phyloP scores from a whole-genome alignment of 2,329 filamentous ascomycete species.

The Colletotrichum paranaense region DNA sequence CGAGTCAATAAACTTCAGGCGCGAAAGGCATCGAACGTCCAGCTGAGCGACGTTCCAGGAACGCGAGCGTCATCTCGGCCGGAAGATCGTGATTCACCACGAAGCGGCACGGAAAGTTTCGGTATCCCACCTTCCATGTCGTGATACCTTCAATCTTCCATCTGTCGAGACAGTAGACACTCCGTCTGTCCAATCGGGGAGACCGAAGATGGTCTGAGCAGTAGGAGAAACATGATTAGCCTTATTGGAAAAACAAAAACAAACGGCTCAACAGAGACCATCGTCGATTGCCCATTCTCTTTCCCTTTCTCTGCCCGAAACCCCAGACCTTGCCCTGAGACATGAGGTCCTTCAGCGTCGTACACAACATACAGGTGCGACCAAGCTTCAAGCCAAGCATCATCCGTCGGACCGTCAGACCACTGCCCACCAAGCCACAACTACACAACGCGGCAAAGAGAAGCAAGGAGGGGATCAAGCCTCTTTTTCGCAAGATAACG shows the following conservation, averaged over 20 bases:
- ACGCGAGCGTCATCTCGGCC: not conserved
- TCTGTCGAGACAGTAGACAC: not conserved
- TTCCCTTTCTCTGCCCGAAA: not conserved
- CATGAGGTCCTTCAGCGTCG: not conserved
- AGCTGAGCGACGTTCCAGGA: not conserved
- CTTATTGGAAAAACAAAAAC: not conserved
- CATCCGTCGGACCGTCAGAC: not conserved
- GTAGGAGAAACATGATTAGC: not conserved
- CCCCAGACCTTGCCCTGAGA: not conserved
- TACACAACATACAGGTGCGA: not conserved
- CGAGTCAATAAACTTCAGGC: slow-evolving; percentile 14
- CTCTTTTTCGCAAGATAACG: not conserved
- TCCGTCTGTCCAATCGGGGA: not conserved
- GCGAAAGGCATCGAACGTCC: not conserved
- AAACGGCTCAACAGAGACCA: not conserved
- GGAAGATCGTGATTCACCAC: not conserved
- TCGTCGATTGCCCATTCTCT: not conserved
- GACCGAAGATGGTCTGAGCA: not conserved
- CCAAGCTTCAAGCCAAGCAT: not conserved
- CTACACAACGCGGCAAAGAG: not conserved
- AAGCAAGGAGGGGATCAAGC: not conserved
- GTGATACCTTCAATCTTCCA: not conserved
- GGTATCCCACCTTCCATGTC: not conserved
- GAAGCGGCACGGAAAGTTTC: not conserved
- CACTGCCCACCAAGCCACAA: not conserved